Percentiles rank a stretch among this genome's conserved stretches.
Conservation (phyloP, 176 grass and related monocot genomes). For the Phyllostachys edulis region DNA sequence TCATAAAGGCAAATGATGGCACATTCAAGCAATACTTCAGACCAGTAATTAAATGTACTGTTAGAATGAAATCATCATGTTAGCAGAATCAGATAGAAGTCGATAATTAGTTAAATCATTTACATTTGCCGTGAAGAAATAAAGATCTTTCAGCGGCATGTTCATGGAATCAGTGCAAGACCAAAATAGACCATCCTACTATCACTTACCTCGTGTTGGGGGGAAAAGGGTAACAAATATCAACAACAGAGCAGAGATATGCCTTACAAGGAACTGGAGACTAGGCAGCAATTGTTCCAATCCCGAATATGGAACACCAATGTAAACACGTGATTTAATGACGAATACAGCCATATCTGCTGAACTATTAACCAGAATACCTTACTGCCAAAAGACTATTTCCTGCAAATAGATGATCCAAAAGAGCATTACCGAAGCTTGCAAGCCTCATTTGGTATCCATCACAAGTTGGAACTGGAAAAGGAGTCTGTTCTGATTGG, state of each 20-base stretch:
- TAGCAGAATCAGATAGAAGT: neutral
- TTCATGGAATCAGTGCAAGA: neutral
- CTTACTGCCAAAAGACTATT: slow-evolving; percentile 18
- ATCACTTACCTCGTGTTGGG: slow-evolving; percentile 3
- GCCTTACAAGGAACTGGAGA: slow-evolving; percentile 22
- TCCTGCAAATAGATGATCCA: slow-evolving; percentile 24
- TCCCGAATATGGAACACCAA: neutral
- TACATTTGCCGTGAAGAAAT: neutral
- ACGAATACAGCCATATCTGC: slow-evolving; percentile 17
- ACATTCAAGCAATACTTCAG: neutral
- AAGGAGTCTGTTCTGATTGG: slow-evolving; percentile 21
- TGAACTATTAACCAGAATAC: slow-evolving; percentile 28
- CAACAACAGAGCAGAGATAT: neutral
- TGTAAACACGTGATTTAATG: slow-evolving; percentile 3
- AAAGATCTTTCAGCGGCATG: neutral
- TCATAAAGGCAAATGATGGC: neutral
- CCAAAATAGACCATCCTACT: neutral
- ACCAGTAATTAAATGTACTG: neutral
- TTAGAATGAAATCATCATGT: neutral
- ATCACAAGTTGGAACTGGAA: slow-evolving; percentile 9
- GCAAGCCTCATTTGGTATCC: slow-evolving; percentile 11
- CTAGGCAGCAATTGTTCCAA: neutral
- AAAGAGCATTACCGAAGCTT: slow-evolving; percentile 7
- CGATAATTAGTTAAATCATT: neutral
- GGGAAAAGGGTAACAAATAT: neutral